phyloP scores from a whole-genome alignment of 495 filamentous ascomycete genomes.

The Copromyces sp. region DNA sequence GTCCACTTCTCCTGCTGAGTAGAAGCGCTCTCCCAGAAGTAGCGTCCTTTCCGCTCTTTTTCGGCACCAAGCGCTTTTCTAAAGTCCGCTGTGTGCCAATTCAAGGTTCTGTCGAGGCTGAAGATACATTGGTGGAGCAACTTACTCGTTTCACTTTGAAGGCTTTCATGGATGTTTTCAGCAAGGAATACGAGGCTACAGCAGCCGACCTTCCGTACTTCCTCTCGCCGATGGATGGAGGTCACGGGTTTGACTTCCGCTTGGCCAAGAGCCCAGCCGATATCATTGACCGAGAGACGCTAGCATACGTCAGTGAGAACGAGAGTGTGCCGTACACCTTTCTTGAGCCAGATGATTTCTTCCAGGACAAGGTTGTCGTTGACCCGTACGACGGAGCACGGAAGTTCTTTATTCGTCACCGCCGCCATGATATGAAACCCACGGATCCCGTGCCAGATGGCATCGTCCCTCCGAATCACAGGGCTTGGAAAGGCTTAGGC shows the following conservation, averaged over 20 bases:
- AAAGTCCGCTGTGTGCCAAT: conserved; percentile 37
- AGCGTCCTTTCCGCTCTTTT: conserved; percentile 60
- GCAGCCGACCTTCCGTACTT: conserved; percentile 69
- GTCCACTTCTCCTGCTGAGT: conserved; percentile 63
- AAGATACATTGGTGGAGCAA: conserved; percentile 29
- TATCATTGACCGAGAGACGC: conserved; percentile 57
- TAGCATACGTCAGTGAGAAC: conserved; percentile 43
- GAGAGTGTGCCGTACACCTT: conserved; percentile 41
- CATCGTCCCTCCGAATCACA: conserved; percentile 17
- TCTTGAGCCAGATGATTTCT: conserved; percentile 42
- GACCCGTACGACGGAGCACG: conserved; percentile 68
- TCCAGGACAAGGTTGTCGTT: conserved; percentile 56
- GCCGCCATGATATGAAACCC: conserved; percentile 36
- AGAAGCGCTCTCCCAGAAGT: conserved; percentile 52
- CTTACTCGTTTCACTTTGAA: conserved; percentile 63
- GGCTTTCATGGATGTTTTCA: conserved; percentile 79
- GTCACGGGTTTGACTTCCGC: conserved; percentile 19
- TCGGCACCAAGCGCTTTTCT: conserved; percentile 51
- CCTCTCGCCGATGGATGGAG: conserved; percentile 52
- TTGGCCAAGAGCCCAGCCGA: conserved; percentile 12
- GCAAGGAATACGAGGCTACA: conserved; percentile 64
- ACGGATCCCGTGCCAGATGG: conserved; percentile 29
- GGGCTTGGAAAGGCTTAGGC: conserved; percentile 14
- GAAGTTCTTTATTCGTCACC: conserved; percentile 42
- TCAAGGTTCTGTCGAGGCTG: conserved; percentile 29